These are phyloP conservation scores for Physcomitrium patens DNA, from an alignment of 225 moss, liverwort and hornwort genomes.

Conservation along the genomic window DNA sequence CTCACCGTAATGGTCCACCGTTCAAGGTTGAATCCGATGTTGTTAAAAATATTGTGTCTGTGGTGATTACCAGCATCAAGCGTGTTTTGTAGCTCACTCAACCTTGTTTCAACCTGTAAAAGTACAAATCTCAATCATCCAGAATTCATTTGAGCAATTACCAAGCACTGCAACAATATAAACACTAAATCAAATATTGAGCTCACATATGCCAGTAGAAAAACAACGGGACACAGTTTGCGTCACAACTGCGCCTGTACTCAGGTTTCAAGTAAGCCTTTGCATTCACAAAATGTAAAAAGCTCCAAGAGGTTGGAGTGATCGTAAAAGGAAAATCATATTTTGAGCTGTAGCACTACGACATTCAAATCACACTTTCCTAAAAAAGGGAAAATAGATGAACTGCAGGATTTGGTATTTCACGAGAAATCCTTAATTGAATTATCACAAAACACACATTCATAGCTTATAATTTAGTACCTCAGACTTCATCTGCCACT, in stretches of 20 bases:
- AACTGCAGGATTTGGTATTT: no score
- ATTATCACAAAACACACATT: not conserved
- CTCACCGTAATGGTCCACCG: conserved; percentile 94
- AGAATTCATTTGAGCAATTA: no score
- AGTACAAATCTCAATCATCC: not conserved
- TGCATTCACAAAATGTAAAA: not conserved
- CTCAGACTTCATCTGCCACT: conserved; percentile 84
- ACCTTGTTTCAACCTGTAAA: conserved; percentile 71
- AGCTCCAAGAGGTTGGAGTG: not conserved
- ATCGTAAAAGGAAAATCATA: not conserved
- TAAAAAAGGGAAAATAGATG: not conserved
- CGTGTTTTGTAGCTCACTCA: conserved; percentile 84
- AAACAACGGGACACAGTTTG: not conserved
- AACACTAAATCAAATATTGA: no score
- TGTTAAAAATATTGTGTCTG: conserved; percentile 83
- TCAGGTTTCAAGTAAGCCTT: not conserved
- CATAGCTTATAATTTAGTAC: conserved; percentile 34
- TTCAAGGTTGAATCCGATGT: conserved; percentile 86
- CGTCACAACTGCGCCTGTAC: not conserved
- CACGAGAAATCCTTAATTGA: not conserved
- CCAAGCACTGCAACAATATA: no score
- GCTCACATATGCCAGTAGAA: no score
- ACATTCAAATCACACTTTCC: not conserved
- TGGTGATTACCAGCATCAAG: conserved; percentile 91
- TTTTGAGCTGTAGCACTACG: not conserved